These are phyloP conservation scores for Takashimella koratensis DNA, from an alignment of 1,284 basidiomycete genomes.

Conservation along the genomic window DNA sequence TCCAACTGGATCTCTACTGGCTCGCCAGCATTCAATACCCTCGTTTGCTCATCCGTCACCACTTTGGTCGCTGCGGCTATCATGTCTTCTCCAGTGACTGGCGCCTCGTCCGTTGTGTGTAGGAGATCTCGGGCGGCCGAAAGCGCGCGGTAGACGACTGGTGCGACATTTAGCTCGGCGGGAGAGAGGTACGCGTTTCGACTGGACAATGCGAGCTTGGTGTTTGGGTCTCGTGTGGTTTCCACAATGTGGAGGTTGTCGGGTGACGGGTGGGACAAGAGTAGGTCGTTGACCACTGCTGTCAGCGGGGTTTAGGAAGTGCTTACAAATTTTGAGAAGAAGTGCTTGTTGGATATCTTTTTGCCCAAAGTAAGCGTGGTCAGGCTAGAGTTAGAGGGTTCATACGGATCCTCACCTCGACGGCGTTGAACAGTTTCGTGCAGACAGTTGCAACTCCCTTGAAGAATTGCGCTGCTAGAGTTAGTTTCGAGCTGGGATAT, in stretches of 20 bases:
- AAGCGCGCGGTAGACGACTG: conserved; percentile 69
- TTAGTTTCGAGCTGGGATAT: neutral
- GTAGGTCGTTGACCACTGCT: conserved; percentile 68
- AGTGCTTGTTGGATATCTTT: conserved; percentile 98
- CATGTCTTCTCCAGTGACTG: conserved; percentile 57
- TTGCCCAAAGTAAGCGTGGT: conserved; percentile 91
- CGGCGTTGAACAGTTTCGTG: conserved; percentile 88
- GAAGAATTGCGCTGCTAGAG: conserved; percentile 78
- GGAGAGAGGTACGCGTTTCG: conserved; percentile 79
- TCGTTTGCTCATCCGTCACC: conserved; percentile 38
- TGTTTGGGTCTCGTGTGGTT: conserved; percentile 63
- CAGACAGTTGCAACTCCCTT: conserved; percentile 93
- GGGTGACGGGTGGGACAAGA: conserved; percentile 69
- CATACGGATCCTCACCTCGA: conserved; percentile 61
- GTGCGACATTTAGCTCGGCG: conserved; percentile 64
- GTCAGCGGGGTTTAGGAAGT: neutral
- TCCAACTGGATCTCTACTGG: conserved; percentile 65
- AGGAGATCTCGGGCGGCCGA: conserved; percentile 58
- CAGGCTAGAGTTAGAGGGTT: conserved; percentile 58
- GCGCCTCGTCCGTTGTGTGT: conserved; percentile 45
- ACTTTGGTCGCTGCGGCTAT: conserved; percentile 46
- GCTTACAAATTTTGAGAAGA: conserved; percentile 65
- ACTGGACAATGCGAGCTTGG: conserved; percentile 78
- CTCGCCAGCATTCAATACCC: conserved; percentile 47
- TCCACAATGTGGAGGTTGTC: conserved; percentile 74